Conservation (phyloP, 768 basidiomycete genomes). For the Guyanaporus albipodus region DNA sequence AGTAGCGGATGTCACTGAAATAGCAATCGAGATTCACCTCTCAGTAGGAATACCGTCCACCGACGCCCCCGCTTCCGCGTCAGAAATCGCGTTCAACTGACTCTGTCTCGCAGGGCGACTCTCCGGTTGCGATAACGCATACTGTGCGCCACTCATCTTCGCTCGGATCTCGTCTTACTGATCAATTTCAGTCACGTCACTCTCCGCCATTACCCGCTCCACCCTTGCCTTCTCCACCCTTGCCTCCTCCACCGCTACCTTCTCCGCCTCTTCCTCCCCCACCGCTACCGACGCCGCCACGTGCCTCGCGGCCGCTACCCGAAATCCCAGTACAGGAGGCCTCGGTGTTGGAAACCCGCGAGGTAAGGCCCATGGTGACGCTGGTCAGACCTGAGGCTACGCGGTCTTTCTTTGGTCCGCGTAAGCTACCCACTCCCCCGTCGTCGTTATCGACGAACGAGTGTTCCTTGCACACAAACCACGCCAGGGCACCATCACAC, state of each 20-base stretch:
- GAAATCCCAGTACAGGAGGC: conserved; percentile 27
- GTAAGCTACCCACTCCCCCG: conserved; percentile 33
- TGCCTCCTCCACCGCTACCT: conserved; percentile 18
- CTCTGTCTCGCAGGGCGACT: conserved; percentile 31
- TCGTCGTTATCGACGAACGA: conserved; percentile 26
- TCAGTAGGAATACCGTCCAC: conserved; percentile 51
- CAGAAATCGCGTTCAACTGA: conserved; percentile 34
- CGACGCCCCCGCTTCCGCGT: conserved; percentile 50
- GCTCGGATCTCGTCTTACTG: conserved; percentile 1
- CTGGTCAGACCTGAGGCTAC: conserved; percentile 18
- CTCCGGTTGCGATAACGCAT: conserved; percentile 24
- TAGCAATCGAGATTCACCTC: neutral
- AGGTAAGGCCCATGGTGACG: conserved; percentile 11
- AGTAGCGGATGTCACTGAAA: conserved; percentile 6
- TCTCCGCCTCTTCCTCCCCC: conserved; percentile 26
- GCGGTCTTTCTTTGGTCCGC: conserved; percentile 21
- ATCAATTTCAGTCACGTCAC: conserved; percentile 21
- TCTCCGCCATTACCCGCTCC: conserved; percentile 22
- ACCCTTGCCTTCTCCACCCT: conserved; percentile 13
- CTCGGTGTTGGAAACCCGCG: conserved; percentile 12
- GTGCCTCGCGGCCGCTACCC: conserved; percentile 26
- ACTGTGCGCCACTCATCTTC: conserved; percentile 19
- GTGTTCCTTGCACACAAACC: conserved; percentile 9
- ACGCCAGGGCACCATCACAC: conserved; percentile 18
- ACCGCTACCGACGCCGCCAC: conserved; percentile 27